These are phyloP conservation scores for Cetradonia linearis DNA, from an alignment of 495 filamentous ascomycete genomes.

Conservation along the genomic window DNA sequence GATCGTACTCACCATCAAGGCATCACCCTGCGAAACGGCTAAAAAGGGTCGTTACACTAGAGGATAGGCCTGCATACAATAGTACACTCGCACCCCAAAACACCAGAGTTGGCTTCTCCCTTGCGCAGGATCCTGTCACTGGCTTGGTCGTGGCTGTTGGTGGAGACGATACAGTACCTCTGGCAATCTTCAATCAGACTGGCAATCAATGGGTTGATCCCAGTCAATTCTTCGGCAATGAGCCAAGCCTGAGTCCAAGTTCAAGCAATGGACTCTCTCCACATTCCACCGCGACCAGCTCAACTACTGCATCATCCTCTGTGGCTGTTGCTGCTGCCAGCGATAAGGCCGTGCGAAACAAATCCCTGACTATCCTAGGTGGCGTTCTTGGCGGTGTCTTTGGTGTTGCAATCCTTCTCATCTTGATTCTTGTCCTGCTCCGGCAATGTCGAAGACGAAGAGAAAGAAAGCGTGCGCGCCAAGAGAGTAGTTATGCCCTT, in stretches of 20 bases:
- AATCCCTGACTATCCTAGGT: constrained; percentile 57
- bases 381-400: constrained; percentile 70
- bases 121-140: constrained; percentile 45
- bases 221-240: constrained; percentile 49
- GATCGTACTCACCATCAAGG: constrained; percentile 20
- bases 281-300: constrained; percentile 1
- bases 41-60: constrained; percentile 40
- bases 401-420: constrained; percentile 59
- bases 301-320: constrained; percentile 13
- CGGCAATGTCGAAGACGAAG: constrained; percentile 44
- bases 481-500: constrained; percentile 41
- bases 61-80: constrained; percentile 73
- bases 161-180: constrained; percentile 47
- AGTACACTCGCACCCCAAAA: constrained; percentile 54
- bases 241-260: constrained; percentile 14
- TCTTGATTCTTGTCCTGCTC: constrained; percentile 56
- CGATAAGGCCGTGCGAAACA: constrained; percentile 18
- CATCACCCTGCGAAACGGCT: constrained; percentile 29
- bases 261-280: constrained; percentile 7
- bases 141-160: constrained; percentile 66
- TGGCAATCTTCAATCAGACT: constrained; percentile 74
- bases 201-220: constrained; percentile 76
- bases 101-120: constrained; percentile 50
- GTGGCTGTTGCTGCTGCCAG: constrained; percentile 7
- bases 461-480: constrained; percentile 41